phyloP scores from a whole-genome alignment of 2,329 filamentous ascomycete genomes.

The Fusarium sp. region DNA sequence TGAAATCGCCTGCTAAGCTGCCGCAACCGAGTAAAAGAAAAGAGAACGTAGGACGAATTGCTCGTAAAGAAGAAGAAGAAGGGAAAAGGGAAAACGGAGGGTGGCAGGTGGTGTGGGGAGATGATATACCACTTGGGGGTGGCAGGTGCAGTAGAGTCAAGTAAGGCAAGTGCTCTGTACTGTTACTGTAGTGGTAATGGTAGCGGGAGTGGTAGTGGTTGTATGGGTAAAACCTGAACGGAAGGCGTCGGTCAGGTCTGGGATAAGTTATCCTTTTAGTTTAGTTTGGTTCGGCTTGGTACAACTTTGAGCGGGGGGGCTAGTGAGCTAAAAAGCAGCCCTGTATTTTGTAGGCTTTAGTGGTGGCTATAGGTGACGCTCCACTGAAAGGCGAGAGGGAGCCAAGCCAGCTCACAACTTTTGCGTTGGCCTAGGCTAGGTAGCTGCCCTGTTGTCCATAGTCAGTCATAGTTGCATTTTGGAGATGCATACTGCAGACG shows the following conservation, averaged over 20 bases:
- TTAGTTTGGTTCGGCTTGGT: slow-evolving; percentile 8
- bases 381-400: slow-evolving; percentile 45
- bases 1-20: slow-evolving; percentile 70
- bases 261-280: slow-evolving; percentile 10
- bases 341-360: slow-evolving; percentile 35
- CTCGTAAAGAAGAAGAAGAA: slow-evolving; percentile 63
- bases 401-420: slow-evolving; percentile 35
- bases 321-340: slow-evolving; percentile 35
- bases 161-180: slow-evolving; percentile 4
- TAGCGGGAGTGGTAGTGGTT: neutral
- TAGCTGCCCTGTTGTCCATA: neutral
- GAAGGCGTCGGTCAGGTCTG: slow-evolving; percentile 2
- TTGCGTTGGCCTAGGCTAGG: neutral
- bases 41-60: slow-evolving; percentile 68
- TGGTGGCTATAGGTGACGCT: slow-evolving; percentile 29
- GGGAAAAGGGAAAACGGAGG: slow-evolving; percentile 58
- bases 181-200: neutral
- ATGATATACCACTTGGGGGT: slow-evolving; percentile 42
- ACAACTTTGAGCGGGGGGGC: neutral
- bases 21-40: slow-evolving; percentile 68
- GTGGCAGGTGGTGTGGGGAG: slow-evolving; percentile 56
- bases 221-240: slow-evolving; percentile 26
- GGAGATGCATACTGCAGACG: slow-evolving; percentile 30
- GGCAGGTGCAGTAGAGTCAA: neutral
- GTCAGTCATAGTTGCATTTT: slow-evolving; percentile 8